Evolutionary conservation across 2,329 filamentous ascomycete species (phyloP).

Genomic region (Epichloe typhina): DNA sequence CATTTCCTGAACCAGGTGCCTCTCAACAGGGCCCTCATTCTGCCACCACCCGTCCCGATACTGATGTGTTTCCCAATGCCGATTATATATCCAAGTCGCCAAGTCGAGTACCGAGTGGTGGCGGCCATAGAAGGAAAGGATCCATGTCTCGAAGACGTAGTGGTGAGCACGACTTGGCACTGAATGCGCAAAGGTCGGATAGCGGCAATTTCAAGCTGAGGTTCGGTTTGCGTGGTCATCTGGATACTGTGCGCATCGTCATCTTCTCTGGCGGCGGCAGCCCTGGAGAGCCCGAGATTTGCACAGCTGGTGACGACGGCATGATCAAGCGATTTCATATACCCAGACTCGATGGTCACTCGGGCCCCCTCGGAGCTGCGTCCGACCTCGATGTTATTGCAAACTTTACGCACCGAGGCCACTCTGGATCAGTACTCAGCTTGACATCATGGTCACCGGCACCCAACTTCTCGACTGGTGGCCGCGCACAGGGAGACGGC

Average conservation of each 20-base stretch:
- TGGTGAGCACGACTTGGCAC: slow-evolving; percentile 49
- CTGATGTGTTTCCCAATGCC: slow-evolving; percentile 73
- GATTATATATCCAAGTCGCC: slow-evolving; percentile 74
- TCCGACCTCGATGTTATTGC: slow-evolving; percentile 84
- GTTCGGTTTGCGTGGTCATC: slow-evolving; percentile 81
- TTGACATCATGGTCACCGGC: slow-evolving; percentile 78
- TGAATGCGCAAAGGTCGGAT: slow-evolving; percentile 49
- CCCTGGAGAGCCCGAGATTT: slow-evolving; percentile 90
- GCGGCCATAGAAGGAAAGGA: slow-evolving; percentile 58
- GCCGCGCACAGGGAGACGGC: slow-evolving; percentile 77
- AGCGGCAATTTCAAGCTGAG: slow-evolving; percentile 76
- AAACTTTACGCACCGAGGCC: slow-evolving; percentile 90
- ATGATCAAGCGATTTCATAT: slow-evolving; percentile 96
- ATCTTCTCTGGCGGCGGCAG: slow-evolving; percentile 96
- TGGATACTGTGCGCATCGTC: slow-evolving; percentile 86
- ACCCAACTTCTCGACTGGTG: slow-evolving; percentile 79
- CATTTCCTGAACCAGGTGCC: slow-evolving; percentile 43
- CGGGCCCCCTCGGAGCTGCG: slow-evolving; percentile 33
- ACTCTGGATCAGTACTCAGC: slow-evolving; percentile 78
- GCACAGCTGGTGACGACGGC: slow-evolving; percentile 88
- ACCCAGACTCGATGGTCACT: slow-evolving; percentile 56
- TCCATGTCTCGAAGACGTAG: slow-evolving; percentile 62
- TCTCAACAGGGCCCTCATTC: slow-evolving; percentile 31
- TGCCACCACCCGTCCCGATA: slow-evolving; percentile 59
- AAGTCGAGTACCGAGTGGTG: slow-evolving; percentile 48